Base-by-base conservation (phyloP, 768 basidiomycete species). In the Lactarius tabidus region DNA sequence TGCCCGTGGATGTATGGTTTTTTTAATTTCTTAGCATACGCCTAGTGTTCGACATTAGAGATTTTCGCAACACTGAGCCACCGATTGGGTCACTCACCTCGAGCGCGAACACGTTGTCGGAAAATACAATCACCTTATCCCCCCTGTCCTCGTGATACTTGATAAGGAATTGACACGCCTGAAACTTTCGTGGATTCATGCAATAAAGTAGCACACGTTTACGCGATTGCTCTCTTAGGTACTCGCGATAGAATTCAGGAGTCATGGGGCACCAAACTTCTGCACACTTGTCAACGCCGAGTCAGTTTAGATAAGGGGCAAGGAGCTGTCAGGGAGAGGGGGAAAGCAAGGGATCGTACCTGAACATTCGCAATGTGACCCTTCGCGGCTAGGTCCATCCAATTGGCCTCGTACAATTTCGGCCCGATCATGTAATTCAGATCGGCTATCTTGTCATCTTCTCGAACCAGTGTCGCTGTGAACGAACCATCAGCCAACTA, bases 261-360 rank as follows among this genome's bases (percentile, higher is more conserved):
- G 97, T 96, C 97, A 99, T 98, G 20, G 93, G 93, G 74, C 97
- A 99, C 97, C 97, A 99, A 9, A 99, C 97, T 77, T 99, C 97
- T 18, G 97, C 97, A 74, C 97, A 99, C 93, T 98, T 71, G 26
- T 65, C 26, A 57, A 59, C 60, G 57, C 39, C 60, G 12, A 45
- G 26, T 39, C 36, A 28, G 57, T 64, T 23, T 68, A 43, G 64
- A 55, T 26, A 62, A 51, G n/a, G 64, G 55, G 14, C 48, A 48
- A 0, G 45, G n/a, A 57, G 64, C 45, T 36, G 60, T 54, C 56
- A 35, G 33, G 62, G 55, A 35, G 39, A 63, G 57, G 45, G 26
- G 29, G 29, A 48, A 48, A 41, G 23, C 28, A 41, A 41, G 63
- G 54, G 41, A 33, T 74, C 82, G 70, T 74, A 95, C 95, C 87